Evolutionary conservation across 2,329 filamentous ascomycete genomes (phyloP), one percentile per base, ranked within the genome.

Genomic region (Fusarium siculi): DNA sequence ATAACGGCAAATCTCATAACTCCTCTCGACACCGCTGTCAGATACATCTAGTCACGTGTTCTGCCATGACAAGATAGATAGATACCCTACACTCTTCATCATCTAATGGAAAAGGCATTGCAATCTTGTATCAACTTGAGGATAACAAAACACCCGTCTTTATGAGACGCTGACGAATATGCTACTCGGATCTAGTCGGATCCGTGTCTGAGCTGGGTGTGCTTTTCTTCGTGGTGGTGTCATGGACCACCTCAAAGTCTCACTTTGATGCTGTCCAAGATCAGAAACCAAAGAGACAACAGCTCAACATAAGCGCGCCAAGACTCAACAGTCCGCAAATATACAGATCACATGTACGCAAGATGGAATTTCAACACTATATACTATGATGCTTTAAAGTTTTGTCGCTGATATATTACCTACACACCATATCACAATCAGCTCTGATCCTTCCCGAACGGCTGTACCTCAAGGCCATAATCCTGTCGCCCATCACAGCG

Each of bases 381-480:
- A 28, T 28, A 15, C 28, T 14, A 32, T 34, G 34, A n/a, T 12
- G 19, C 32, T 18, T 54, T 39, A 68, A 23, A 28, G n/a, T 68
- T 46, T 32, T 34, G 63, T 74, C 66, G 30, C 37, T 40, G 62
- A 61, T 71, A 58, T 43, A 64, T 54, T 68, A 34, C 46, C 57
- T 52, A 21, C 47, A 37, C 44, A 54, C 49, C 50, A 9, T 16
- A 53, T 44, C 44, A 23, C 23, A 50, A 53, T 21, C 49, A n/a
- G 19, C 37, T 21, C 55, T 36, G 21, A 72, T 72, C 72, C 56
- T 74, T 66, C 59, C 64, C 54, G 63, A 25, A 5, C 44, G 5
- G 34, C 52, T 34, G 34, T 18, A 21, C 57, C 10, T 37, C 52
- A 30, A n/a, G 21, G 42, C 40, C 60, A 71, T 42, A 65, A 68